These are phyloP conservation scores for Trypanosoma cruzi DNA, from an alignment of 208 protist species.

Conservation along the genomic window DNA sequence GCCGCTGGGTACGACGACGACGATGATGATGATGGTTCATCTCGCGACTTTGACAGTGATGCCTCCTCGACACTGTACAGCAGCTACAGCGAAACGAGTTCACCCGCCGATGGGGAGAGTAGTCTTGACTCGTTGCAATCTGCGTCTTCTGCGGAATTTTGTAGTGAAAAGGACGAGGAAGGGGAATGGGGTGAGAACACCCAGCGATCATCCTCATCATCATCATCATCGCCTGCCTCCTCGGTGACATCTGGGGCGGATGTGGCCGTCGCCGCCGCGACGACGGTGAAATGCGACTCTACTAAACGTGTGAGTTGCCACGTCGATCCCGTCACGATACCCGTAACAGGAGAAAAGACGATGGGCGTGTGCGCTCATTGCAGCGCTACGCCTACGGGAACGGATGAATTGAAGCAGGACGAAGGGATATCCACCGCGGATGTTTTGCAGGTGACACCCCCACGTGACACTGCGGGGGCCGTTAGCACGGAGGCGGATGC, in stretches of 20 bases:
- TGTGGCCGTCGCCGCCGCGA: not conserved
- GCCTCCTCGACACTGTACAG: not conserved
- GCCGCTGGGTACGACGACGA: not conserved
- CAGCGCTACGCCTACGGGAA: not conserved
- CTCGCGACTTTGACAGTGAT: not conserved
- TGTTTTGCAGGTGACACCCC: not conserved
- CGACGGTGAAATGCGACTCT: not conserved
- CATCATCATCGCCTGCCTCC: not conserved
- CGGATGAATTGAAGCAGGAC: not conserved
- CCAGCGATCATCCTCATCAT: not conserved
- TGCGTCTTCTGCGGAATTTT: slow-evolving; percentile 18
- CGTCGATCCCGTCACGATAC: not conserved
- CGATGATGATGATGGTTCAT: slow-evolving; percentile 1
- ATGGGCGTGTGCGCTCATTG: not conserved
- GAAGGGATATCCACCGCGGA: not conserved
- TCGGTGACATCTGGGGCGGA: not conserved
- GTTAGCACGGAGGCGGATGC: not conserved
- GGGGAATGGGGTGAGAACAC: not conserved
- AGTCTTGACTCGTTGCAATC: slow-evolving; percentile 26
- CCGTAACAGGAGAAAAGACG: not conserved
- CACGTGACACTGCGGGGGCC: not conserved
- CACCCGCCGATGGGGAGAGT: not conserved
- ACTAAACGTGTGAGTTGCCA: not conserved
- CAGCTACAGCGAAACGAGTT: not conserved
- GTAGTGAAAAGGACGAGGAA: slow-evolving; percentile 1